Evolutionary conservation across 306 rosid genomes (phyloP).

Genomic region (Casuarina equisetifolia): DNA sequence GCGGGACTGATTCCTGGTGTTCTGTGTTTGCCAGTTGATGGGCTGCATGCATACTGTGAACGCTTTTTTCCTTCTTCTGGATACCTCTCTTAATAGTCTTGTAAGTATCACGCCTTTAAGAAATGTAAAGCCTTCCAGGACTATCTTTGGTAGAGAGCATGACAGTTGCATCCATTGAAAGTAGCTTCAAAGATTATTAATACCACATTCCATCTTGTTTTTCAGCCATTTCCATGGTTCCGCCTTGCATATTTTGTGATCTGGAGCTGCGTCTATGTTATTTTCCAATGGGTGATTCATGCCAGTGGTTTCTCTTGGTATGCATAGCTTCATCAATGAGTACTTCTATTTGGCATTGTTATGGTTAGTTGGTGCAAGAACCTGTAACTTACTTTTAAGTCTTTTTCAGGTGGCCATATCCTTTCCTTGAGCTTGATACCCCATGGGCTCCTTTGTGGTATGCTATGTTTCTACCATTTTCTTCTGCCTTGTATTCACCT

Average conservation of each 20-base stretch:
- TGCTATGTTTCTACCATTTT: slow-evolving; percentile 2
- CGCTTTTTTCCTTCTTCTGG: slow-evolving; percentile 61
- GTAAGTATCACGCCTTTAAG: slow-evolving; percentile 42
- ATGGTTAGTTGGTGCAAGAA: background rate
- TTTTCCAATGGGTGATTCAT: slow-evolving; percentile 74
- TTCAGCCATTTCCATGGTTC: slow-evolving; percentile 82
- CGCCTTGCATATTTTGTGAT: slow-evolving; percentile 51
- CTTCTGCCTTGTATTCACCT: slow-evolving; percentile 1
- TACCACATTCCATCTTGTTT: slow-evolving; percentile 18
- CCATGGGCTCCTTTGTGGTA: slow-evolving; percentile 91
- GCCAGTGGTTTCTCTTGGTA: slow-evolving; percentile 53
- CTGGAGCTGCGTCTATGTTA: slow-evolving; percentile 63
- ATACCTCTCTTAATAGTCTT: slow-evolving; percentile 68
- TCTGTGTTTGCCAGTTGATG: slow-evolving; percentile 59
- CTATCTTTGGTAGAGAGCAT: background rate
- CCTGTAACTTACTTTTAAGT: slow-evolving; percentile 12
- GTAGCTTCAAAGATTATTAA: slow-evolving; percentile 2
- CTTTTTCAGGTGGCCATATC: slow-evolving; percentile 74
- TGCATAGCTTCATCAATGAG: background rate
- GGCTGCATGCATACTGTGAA: slow-evolving; percentile 74
- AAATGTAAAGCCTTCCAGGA: background rate
- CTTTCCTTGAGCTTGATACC: slow-evolving; percentile 69
- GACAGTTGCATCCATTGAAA: background rate
- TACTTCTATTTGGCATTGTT: background rate
- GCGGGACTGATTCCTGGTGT: background rate